These are phyloP conservation scores for Glycyrrhiza uralensis DNA, from an alignment of 306 rosid species.

Conservation along the genomic window DNA sequence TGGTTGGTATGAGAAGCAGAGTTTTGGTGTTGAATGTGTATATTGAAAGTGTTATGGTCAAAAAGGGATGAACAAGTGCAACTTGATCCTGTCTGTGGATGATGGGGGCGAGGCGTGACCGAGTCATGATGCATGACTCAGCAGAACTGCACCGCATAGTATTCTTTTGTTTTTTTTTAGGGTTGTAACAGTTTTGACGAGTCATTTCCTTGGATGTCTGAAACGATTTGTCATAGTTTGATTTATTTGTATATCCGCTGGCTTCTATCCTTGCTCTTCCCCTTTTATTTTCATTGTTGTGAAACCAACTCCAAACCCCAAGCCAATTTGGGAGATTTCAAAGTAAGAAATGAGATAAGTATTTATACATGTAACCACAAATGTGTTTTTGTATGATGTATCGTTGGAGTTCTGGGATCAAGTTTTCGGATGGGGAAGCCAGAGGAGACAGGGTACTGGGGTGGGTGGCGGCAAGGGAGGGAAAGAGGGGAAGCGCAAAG, in stretches of 20 bases:
- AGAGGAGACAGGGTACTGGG: too few relatives aligned
- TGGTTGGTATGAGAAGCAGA: conserved; percentile 25
- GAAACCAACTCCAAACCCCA: background rate
- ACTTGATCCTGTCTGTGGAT: conserved; percentile 26
- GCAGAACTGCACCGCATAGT: conserved; percentile 22
- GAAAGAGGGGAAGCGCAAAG: too few relatives aligned
- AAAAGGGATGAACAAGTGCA: conserved; percentile 7
- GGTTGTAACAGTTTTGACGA: conserved; percentile 40
- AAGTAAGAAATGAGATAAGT: background rate
- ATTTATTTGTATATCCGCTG: conserved; percentile 28
- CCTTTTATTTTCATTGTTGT: background rate
- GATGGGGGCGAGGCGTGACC: conserved; percentile 31
- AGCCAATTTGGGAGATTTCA: background rate
- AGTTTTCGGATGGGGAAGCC: too few relatives aligned
- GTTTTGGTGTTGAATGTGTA: conserved; percentile 42
- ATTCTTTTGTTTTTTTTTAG: conserved; percentile 16
- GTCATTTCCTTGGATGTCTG: conserved; percentile 20
- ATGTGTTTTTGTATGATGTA: background rate
- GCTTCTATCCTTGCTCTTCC: background rate
- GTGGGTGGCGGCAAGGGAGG: too few relatives aligned
- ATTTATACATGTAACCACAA: background rate
- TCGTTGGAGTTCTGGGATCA: background rate
- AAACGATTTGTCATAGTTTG: conserved; percentile 15
- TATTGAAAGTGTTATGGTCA: background rate
- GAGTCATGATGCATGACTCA: conserved; percentile 24